Evolutionary conservation across 768 basidiomycete genomes (phyloP).

Genomic region (Leccinum aurantiacum): DNA sequence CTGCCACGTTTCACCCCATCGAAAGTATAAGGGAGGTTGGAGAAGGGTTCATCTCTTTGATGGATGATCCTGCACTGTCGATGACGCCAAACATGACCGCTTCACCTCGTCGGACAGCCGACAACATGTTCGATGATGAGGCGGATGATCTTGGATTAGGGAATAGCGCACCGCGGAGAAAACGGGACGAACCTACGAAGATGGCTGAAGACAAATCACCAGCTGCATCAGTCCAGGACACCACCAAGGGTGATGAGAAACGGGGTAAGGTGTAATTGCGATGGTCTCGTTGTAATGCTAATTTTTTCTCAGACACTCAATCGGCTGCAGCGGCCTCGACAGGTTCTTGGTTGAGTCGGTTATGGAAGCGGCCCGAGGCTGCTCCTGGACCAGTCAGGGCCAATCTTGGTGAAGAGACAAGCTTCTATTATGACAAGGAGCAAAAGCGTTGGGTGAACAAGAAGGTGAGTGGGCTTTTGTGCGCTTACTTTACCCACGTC

Average conservation of each 20-base stretch:
- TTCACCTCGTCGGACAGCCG: conserved; percentile 12
- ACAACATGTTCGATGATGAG: conserved; percentile 44
- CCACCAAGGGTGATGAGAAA: conserved; percentile 27
- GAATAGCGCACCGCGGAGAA: conserved; percentile 54
- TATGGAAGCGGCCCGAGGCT: conserved; percentile 70
- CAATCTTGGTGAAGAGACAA: conserved; percentile 86
- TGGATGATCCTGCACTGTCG: conserved; percentile 60
- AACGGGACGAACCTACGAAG: conserved; percentile 30
- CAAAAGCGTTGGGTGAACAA: conserved; percentile 95
- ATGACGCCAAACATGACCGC: conserved; percentile 29
- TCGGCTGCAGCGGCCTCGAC: conserved; percentile 32
- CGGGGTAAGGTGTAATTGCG: conserved; percentile 27
- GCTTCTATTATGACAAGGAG: conserved; percentile 95
- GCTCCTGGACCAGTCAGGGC: conserved; percentile 79
- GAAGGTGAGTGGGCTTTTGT: conserved; percentile 51
- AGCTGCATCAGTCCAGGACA: conserved; percentile 19
- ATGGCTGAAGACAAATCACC: conserved; percentile 26
- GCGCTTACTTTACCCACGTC: not conserved
- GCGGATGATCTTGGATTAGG: conserved; percentile 92
- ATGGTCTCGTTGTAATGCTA: not conserved
- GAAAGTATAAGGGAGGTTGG: conserved; percentile 43
- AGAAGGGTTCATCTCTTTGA: conserved; percentile 78
- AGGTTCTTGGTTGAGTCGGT: conserved; percentile 78
- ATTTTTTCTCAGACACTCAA: conserved; percentile 6
- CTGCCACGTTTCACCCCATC: conserved; percentile 59